phyloP scores from a whole-genome alignment of 495 filamentous ascomycete genomes.

The Xylaria grammica region DNA sequence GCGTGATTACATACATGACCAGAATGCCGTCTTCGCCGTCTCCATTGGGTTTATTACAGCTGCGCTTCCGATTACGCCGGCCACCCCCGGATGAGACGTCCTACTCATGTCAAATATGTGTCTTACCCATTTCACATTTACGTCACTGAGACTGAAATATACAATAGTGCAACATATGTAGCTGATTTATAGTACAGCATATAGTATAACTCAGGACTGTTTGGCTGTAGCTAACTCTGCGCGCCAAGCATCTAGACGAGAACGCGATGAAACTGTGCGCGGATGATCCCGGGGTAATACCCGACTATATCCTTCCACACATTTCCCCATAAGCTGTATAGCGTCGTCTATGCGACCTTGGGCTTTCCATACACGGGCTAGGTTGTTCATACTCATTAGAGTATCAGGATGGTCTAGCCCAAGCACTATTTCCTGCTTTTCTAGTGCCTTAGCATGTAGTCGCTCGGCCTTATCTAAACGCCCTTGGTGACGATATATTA shows the following conservation, averaged over 20 bases:
- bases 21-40: too few species aligned
- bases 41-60: too few species aligned
- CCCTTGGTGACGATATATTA: slow-evolving; percentile 40
- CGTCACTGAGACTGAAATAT: too few species aligned
- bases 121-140: too few species aligned
- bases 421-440: slow-evolving; percentile 37
- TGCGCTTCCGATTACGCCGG: too few species aligned
- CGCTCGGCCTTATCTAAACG: slow-evolving; percentile 41
- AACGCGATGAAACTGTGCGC: not conserved
- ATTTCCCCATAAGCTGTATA: slow-evolving; percentile 31
- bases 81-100: too few species aligned
- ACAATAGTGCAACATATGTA: too few species aligned
- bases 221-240: not conserved
- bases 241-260: not conserved
- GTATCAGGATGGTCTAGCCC: slow-evolving; percentile 48
- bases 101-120: too few species aligned
- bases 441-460: slow-evolving; percentile 41
- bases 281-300: slow-evolving; percentile 1
- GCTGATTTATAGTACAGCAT: too few species aligned
- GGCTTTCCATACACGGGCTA: slow-evolving; percentile 39
- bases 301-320: slow-evolving; percentile 13
- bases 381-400: slow-evolving; percentile 46
- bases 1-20: too few species aligned
- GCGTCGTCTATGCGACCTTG: slow-evolving; percentile 40
- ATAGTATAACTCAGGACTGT: too few species aligned